Evolutionary conservation across 345 rosid genomes (phyloP).

Genomic region (Viola odorata): DNA sequence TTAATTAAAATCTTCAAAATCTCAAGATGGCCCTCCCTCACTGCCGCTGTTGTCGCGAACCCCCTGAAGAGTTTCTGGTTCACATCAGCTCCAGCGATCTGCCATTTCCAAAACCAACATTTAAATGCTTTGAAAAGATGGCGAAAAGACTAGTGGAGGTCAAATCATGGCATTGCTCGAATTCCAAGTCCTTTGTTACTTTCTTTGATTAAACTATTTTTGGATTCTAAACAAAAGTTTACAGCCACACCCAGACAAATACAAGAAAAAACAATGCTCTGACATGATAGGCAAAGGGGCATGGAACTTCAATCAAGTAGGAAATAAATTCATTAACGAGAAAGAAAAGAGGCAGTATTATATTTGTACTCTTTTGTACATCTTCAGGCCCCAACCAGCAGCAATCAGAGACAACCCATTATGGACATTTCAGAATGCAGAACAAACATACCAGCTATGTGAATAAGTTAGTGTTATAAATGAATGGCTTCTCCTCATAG

Average conservation of each 20-base stretch:
- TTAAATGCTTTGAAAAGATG: constrained; percentile 15
- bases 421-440: constrained; percentile 22
- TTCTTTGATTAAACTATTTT: constrained; percentile 8
- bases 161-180: neutral
- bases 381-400: constrained; percentile 18
- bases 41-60: constrained; percentile 85
- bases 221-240: neutral
- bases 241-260: constrained; percentile 20
- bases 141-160: constrained; percentile 13
- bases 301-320: constrained; percentile 18
- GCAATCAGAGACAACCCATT: constrained; percentile 17
- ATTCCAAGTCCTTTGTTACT: neutral
- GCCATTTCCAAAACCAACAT: constrained; percentile 26
- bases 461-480: neutral
- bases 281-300: constrained; percentile 26
- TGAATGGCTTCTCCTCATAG: neutral
- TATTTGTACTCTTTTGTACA: constrained; percentile 22
- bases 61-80: constrained; percentile 94
- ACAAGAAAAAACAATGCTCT: constrained; percentile 7
- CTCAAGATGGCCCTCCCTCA: constrained; percentile 78
- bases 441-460: constrained; percentile 1
- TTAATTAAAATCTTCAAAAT: constrained; percentile 80
- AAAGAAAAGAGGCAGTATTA: constrained; percentile 20
- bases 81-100: constrained; percentile 89
- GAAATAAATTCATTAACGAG: constrained; percentile 7